Evolutionary conservation across 169 alveolate species (phyloP).

Genomic region (Plasmodium vivax): DNA sequence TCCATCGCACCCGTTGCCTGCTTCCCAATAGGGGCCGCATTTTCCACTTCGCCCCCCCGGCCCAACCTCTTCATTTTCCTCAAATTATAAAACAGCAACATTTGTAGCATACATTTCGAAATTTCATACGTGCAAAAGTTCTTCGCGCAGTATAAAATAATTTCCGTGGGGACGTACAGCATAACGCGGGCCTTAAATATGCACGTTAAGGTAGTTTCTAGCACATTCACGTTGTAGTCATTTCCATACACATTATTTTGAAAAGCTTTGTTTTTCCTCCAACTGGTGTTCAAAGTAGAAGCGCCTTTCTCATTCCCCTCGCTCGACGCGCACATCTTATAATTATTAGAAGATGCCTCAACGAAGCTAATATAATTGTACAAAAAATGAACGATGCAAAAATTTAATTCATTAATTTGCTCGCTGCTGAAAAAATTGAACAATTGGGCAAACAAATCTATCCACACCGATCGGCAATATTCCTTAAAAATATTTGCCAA

Average conservation of each 20-base stretch:
- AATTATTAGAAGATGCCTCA: constrained; percentile 2
- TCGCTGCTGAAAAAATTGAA: constrained; percentile 3
- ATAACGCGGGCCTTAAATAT: constrained; percentile 14
- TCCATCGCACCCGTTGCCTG: background rate
- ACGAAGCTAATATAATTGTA: constrained; percentile 31
- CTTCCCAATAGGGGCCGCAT: background rate
- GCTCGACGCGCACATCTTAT: background rate
- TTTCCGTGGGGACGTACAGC: constrained; percentile 26
- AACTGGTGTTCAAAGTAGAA: background rate
- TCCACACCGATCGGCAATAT: constrained; percentile 56
- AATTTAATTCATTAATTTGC: constrained; percentile 44
- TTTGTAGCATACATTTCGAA: constrained; percentile 22
- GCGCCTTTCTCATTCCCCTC: background rate
- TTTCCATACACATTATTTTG: constrained; percentile 34
- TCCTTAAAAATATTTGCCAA: constrained; percentile 26
- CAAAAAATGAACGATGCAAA: constrained; percentile 21
- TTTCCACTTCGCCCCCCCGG: background rate
- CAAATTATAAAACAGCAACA: constrained; percentile 4
- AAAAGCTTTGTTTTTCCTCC: constrained; percentile 4
- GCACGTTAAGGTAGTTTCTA: constrained; percentile 44
- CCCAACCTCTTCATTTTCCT: constrained; percentile 1
- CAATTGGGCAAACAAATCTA: constrained; percentile 44
- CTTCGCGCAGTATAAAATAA: constrained; percentile 45
- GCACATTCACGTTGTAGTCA: constrained; percentile 26
- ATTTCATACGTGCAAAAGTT: constrained; percentile 42